phyloP scores from a whole-genome alignment of 2,329 filamentous ascomycete genomes.

The Phyllosticta citriasiana region DNA sequence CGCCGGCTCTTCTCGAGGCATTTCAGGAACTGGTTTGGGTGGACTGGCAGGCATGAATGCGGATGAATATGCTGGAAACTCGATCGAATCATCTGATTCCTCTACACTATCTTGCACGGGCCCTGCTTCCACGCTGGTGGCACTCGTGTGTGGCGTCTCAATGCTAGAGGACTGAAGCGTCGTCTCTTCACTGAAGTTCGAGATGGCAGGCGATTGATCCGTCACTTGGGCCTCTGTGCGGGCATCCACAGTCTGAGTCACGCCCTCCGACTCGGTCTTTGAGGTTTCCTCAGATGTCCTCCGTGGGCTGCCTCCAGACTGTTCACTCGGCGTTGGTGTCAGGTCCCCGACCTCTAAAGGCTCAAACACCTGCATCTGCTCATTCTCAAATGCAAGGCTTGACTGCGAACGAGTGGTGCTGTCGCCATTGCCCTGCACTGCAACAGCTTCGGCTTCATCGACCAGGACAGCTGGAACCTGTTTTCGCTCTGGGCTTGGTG shows the following conservation, averaged over 20 bases:
- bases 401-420: background rate
- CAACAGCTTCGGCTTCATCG: background rate
- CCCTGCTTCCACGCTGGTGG: background rate
- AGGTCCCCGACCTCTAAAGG: constrained; percentile 8
- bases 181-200: background rate
- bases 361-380: constrained; percentile 7
- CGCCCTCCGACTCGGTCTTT: background rate
- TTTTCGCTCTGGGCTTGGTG: background rate
- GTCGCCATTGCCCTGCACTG: background rate
- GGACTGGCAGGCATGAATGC: background rate
- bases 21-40: background rate
- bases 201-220: background rate
- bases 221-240: background rate
- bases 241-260: background rate
- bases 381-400: background rate
- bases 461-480: background rate
- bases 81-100: constrained; percentile 1
- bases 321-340: constrained; percentile 1
- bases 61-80: background rate
- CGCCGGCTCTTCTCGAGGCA: background rate
- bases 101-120: background rate
- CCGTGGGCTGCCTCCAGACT: constrained; percentile 1
- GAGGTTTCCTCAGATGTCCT: background rate
- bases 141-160: background rate
- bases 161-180: background rate